Base-by-base conservation (phyloP, 2,329 filamentous ascomycete genomes). In the Coniella lustricola region DNA sequence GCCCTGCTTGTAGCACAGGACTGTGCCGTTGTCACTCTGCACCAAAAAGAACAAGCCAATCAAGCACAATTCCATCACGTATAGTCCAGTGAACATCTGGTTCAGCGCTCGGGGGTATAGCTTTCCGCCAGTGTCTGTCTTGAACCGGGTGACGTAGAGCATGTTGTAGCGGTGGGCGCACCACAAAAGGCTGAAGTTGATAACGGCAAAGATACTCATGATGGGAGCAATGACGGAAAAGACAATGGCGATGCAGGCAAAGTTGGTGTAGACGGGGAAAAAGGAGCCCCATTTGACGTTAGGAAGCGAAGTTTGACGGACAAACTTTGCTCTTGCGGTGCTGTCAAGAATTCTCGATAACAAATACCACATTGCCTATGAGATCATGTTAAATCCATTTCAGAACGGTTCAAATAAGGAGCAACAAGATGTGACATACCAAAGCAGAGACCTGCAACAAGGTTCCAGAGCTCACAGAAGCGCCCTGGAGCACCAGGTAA, bases 91-190 rank as follows among this genome's bases (percentile, higher is more conserved):
- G 61, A 98, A 97, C 0, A 93, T 86, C 62, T 96, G 91, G 61
- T 96, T 96, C 67, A 97, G 87, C 1, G 93, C 93, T 32, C 84
- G 80, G 0, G 93, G 93, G 59, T 95, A 98, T 44, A 97, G 71
- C 1, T 97, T 76, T 37, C 93, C 93, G 35, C 93, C 93, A 0
- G 91, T 98, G 66, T 98, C 93, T 52, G 85, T 82, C 56, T 84
- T 81, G 64, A 95, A 94, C 45, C 90, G 86, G 21, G 83, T 94
- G 51, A 98, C 90, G 60, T 96, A 98, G 17, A 98, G 77, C 71
- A 95, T 94, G 57, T 91, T 91, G 67, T 97, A 97, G n/a, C 91
- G 82, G 64, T 97, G 90, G 1, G 93, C 91, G 38, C 96, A 75
- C 90, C 90, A 98, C 55, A 97, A 84, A 0, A 98, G 73, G 40